Percentiles rank a stretch among this genome's conserved stretches.
Evolutionary conservation across 352 stramenopile genomes (phyloP).

Genomic region (Globisporangium viniferum): DNA sequence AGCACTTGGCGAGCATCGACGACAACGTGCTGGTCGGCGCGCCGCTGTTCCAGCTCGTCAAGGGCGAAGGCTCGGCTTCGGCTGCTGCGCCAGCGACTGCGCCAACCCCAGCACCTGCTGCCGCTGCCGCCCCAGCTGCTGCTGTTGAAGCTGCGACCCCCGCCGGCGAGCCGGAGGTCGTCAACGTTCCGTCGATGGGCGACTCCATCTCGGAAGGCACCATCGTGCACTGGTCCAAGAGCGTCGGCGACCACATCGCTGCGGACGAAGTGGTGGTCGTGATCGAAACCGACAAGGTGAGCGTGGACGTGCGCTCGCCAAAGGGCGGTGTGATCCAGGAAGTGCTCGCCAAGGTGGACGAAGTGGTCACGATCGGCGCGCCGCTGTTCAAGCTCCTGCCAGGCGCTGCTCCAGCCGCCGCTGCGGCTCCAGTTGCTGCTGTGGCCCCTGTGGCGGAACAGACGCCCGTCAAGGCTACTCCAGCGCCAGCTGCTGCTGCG

Average conservation of each 20-base stretch:
- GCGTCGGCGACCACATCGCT: constrained; percentile 87
- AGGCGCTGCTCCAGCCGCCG: constrained; percentile 43
- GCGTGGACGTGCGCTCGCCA: constrained; percentile 86
- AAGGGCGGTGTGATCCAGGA: constrained; percentile 88
- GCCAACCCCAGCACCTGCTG: constrained; percentile 14
- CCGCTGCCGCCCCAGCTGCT: constrained; percentile 8
- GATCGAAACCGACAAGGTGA: constrained; percentile 96
- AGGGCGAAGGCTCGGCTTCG: constrained; percentile 19
- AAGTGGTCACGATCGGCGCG: constrained; percentile 94
- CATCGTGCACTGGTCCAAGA: constrained; percentile 94
- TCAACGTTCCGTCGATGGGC: constrained; percentile 85
- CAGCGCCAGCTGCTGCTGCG: constrained; percentile 19
- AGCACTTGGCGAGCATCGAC: constrained; percentile 91
- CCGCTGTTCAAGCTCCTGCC: constrained; percentile 89
- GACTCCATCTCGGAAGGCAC: constrained; percentile 99
- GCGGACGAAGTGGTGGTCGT: constrained; percentile 95
- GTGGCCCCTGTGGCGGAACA: neutral
- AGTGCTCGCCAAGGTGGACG: constrained; percentile 91
- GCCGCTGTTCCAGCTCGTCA: constrained; percentile 84
- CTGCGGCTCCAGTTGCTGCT: constrained; percentile 21
- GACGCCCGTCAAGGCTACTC: constrained; percentile 1
- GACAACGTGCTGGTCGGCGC: constrained; percentile 96
- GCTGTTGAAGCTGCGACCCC: neutral
- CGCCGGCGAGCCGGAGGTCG: constrained; percentile 35
- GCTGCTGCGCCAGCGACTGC: constrained; percentile 13